A percentile compares a stretch with the other conserved stretches of the same genome.
phyloP scores from a whole-genome alignment of 768 basidiomycete species.

The Agrocybe praecox region DNA sequence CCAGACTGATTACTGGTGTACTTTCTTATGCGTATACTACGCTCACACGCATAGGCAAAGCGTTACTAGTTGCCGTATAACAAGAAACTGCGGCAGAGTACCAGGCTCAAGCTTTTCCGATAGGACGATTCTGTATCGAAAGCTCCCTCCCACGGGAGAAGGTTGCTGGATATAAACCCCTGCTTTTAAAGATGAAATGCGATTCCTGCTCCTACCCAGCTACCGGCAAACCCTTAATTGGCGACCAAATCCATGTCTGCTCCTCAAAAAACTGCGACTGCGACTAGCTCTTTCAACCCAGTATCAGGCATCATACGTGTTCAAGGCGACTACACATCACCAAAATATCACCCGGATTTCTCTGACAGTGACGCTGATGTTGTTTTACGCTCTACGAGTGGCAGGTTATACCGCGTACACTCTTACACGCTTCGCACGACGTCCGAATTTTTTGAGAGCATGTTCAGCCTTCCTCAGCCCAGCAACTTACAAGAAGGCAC shows the following conservation, averaged over 20 bases:
- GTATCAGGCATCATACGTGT: constrained; percentile 8
- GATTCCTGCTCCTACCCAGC: background rate
- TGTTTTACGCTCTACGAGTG: constrained; percentile 42
- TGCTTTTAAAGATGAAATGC: background rate
- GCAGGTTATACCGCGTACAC: constrained; percentile 57
- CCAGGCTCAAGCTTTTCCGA: constrained; percentile 17
- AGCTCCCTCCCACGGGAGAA: constrained; percentile 22
- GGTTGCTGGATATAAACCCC: background rate
- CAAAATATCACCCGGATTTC: constrained; percentile 34
- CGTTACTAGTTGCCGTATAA: constrained; percentile 11
- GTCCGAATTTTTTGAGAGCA: constrained; percentile 61
- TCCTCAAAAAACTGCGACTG: constrained; percentile 9
- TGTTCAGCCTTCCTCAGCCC: constrained; percentile 61
- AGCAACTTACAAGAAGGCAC: constrained; percentile 3
- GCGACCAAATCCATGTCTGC: constrained; percentile 15
- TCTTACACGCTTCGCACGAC: constrained; percentile 58
- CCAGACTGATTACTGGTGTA: constrained; percentile 11
- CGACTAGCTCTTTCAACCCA: constrained; percentile 10
- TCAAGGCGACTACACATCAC: constrained; percentile 12
- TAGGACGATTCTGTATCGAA: constrained; percentile 9
- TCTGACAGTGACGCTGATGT: constrained; percentile 35
- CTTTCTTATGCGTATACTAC: constrained; percentile 14
- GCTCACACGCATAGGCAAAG: constrained; percentile 17
- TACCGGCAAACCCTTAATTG: background rate
- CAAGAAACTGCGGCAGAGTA: constrained; percentile 16